Percentiles rank a stretch among this genome's conserved stretches.
phyloP scores from a whole-genome alignment of 352 stramenopile species.

The Phytophthora cactorum region DNA sequence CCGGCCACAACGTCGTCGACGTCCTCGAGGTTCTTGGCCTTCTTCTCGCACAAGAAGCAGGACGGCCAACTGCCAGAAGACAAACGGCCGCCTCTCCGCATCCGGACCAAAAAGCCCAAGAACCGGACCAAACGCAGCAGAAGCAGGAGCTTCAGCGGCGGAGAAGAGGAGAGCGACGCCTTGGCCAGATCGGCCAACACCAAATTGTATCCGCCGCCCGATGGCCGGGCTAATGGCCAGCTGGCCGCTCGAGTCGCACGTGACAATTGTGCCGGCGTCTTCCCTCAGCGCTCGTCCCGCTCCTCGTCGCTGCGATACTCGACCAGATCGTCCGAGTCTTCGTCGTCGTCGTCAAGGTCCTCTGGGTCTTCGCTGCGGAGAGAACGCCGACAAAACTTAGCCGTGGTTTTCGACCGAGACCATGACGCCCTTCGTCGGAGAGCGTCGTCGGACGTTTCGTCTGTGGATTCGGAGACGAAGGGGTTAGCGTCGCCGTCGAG shows the following conservation, averaged over 20 bases:
- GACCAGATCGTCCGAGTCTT: constrained; percentile 24
- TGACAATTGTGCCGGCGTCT: constrained; percentile 35
- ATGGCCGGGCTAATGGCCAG: constrained; percentile 41
- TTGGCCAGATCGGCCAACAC: constrained; percentile 2
- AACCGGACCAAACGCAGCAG: constrained; percentile 12
- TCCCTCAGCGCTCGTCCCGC: constrained; percentile 37
- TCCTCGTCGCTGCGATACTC: constrained; percentile 41
- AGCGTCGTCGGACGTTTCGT: constrained; percentile 11
- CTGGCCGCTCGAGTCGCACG: constrained; percentile 43
- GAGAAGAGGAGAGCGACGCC: constrained; percentile 21
- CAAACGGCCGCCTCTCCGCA: constrained; percentile 6
- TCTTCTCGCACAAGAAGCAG: constrained; percentile 40
- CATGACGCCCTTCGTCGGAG: constrained; percentile 8
- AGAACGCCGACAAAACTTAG: constrained; percentile 16
- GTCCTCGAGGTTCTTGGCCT: constrained; percentile 33
- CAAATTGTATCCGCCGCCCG: constrained; percentile 45
- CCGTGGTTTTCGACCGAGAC: not conserved
- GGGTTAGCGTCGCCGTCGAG: constrained; percentile 14
- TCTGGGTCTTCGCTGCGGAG: constrained; percentile 17
- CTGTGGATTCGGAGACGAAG: constrained; percentile 9
- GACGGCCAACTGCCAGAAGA: constrained; percentile 8
- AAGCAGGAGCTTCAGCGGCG: constrained; percentile 31
- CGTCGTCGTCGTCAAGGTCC: constrained; percentile 24
- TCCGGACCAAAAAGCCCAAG: constrained; percentile 18
- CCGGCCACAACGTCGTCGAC: constrained; percentile 11